Evolutionary conservation across 2,329 filamentous ascomycete species (phyloP), one percentile per base, ranked within the genome.

Genomic region (Curvularia sp.): DNA sequence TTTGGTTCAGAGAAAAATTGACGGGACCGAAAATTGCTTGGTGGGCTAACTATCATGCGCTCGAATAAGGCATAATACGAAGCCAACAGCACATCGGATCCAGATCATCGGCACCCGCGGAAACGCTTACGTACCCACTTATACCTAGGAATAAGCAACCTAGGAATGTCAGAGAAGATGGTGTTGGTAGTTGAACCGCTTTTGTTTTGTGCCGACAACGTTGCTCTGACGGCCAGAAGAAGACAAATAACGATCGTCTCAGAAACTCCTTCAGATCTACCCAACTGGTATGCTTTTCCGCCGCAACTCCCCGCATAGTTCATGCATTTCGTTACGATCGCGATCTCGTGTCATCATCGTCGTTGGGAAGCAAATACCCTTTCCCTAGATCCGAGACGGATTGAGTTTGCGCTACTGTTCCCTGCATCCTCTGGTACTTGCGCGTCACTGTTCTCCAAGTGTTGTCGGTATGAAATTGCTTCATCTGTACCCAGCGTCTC

Each of bases 81-180:
- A 12, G 18, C 8, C 8, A 55, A 15, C 47, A 41, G 46, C 41
- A 55, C 26, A 33, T 58, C 52, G 46, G 30, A 46, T 31, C 51
- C 22, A 24, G n/a, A 33, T 49, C 28, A 28, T 46, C 51, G 55
- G 55, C 24, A 51, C 51, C 35, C 35, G 24, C 24, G 42, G 24
- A 49, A 42, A 42, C 26, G 18, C 41, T 54, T 53, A 18, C 46
- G 30, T 4, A 9, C 13, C 31, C 41, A 18, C 44, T 43, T 30
- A 22, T 13, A 38, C 30, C 43, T 42, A 26, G 39, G 6, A 54
- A 55, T 24, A 58, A 58, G 55, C 55, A 58, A 55, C n/a, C 15
- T 50, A n/a, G n/a, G 24, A 50, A n/a, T 24, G 35, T 41, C 28
- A 41, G 24, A 41, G 9, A 50, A 18, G 4, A 30, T 50, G 22